These are phyloP conservation scores for Blastocystis sp. DNA, from an alignment of 352 stramenopile genomes.

Conservation along the genomic window DNA sequence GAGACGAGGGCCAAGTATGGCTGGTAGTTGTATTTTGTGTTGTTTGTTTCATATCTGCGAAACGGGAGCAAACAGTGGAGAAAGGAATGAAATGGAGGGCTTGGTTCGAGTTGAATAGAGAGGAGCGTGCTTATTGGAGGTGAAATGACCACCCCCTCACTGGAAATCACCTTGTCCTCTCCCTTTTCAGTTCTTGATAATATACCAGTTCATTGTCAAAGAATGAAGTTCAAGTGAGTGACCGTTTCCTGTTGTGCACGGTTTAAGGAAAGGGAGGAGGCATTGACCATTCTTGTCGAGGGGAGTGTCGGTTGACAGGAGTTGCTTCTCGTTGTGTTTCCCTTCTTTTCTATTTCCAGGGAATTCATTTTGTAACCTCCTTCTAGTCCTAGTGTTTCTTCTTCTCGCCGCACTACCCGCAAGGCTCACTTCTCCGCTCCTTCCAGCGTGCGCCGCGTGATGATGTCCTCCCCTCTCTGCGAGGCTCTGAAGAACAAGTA, in stretches of 20 bases:
- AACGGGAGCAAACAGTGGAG: background rate
- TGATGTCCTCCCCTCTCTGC: constrained; percentile 96
- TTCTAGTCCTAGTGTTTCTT: constrained; percentile 78
- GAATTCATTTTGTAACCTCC: constrained; percentile 4
- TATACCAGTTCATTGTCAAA: constrained; percentile 63
- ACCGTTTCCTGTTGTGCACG: background rate
- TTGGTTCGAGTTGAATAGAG: no score
- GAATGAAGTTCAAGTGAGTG: constrained; percentile 72
- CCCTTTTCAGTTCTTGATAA: constrained; percentile 7
- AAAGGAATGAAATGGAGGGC: background rate
- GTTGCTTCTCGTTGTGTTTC: no score
- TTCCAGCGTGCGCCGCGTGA: constrained; percentile 90
- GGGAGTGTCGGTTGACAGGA: no score
- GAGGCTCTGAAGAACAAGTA: constrained; percentile 99
- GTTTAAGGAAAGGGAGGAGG: no score
- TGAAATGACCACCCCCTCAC: no score
- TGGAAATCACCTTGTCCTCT: background rate
- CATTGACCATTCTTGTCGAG: no score
- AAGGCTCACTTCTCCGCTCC: constrained; percentile 99
- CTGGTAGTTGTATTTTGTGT: constrained; percentile 65
- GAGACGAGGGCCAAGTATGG: constrained; percentile 65
- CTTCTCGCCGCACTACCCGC: constrained; percentile 93
- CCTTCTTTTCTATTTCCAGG: background rate
- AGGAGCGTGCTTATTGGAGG: no score
- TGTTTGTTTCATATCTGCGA: constrained; percentile 43